These are phyloP conservation scores for Plasmodium knowlesi DNA, from an alignment of 169 alveolate genomes.

Conservation along the genomic window DNA sequence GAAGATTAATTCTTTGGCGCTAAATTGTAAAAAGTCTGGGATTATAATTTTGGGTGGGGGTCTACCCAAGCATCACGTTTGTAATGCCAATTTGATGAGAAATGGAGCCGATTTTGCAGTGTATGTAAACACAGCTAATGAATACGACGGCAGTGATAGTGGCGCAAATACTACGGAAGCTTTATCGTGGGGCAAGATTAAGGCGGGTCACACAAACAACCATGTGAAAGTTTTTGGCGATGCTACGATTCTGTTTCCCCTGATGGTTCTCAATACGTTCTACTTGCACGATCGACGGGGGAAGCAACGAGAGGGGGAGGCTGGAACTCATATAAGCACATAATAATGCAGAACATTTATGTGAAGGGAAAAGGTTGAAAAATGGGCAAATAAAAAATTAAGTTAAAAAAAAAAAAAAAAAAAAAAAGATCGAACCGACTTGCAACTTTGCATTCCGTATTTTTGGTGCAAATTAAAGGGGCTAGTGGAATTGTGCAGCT, in stretches of 20 bases:
- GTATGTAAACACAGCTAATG: conserved; percentile 96
- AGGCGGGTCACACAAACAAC: conserved; percentile 87
- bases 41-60: conserved; percentile 99
- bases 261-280: conserved; percentile 95
- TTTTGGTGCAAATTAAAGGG: neutral
- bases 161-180: conserved; percentile 99
- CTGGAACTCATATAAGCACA: neutral
- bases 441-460: neutral
- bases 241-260: conserved; percentile 95
- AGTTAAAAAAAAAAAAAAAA: neutral
- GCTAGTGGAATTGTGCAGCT: neutral
- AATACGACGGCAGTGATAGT: conserved; percentile 99
- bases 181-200: conserved; percentile 99
- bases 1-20: conserved; percentile 93
- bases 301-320: neutral
- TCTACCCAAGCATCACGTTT: conserved; percentile 98
- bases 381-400: neutral
- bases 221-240: conserved; percentile 98
- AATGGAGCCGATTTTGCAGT: conserved; percentile 99
- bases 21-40: conserved; percentile 95
- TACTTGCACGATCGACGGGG: conserved; percentile 80
- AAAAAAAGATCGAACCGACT: neutral
- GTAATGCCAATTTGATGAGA: conserved; percentile 99
- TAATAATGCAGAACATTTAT: neutral
- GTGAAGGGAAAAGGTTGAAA: neutral